Percentiles rank a stretch among this genome's conserved stretches.
phyloP scores from a whole-genome alignment of 2,329 filamentous ascomycete genomes.

The Didymella arachidicola region DNA sequence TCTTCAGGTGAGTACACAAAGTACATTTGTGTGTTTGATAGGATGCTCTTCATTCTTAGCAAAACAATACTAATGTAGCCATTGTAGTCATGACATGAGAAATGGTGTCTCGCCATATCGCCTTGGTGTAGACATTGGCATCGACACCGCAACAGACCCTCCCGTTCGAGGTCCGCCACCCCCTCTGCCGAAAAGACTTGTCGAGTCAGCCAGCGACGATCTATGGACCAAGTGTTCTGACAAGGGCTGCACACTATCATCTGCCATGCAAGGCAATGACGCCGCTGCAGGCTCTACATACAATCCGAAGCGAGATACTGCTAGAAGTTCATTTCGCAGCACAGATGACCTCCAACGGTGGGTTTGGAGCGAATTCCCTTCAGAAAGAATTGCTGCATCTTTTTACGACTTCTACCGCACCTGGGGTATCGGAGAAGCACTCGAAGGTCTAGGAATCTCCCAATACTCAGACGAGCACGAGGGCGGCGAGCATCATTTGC shows the following conservation, averaged over 20 bases:
- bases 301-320: constrained; percentile 14
- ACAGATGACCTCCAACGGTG: constrained; percentile 17
- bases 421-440: constrained; percentile 27
- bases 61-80: background rate
- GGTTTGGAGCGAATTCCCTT: constrained; percentile 23
- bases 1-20: constrained; percentile 1
- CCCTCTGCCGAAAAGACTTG: constrained; percentile 13
- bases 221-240: constrained; percentile 19
- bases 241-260: constrained; percentile 26
- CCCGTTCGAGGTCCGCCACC: constrained; percentile 20
- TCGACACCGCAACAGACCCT: background rate
- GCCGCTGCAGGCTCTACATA: constrained; percentile 18
- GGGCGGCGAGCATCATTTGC: constrained; percentile 25
- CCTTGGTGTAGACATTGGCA: background rate
- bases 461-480: constrained; percentile 21
- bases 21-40: background rate
- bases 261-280: constrained; percentile 24
- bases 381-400: background rate
- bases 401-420: constrained; percentile 25
- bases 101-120: constrained; percentile 7
- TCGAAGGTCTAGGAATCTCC: constrained; percentile 24
- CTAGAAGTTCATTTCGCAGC: constrained; percentile 17
- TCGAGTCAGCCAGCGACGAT: constrained; percentile 18
- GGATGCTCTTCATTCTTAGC: background rate
- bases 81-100: background rate